These are phyloP conservation scores for Cordyceps sp. DNA, from an alignment of 2,329 filamentous ascomycete species.

Conservation along the genomic window DNA sequence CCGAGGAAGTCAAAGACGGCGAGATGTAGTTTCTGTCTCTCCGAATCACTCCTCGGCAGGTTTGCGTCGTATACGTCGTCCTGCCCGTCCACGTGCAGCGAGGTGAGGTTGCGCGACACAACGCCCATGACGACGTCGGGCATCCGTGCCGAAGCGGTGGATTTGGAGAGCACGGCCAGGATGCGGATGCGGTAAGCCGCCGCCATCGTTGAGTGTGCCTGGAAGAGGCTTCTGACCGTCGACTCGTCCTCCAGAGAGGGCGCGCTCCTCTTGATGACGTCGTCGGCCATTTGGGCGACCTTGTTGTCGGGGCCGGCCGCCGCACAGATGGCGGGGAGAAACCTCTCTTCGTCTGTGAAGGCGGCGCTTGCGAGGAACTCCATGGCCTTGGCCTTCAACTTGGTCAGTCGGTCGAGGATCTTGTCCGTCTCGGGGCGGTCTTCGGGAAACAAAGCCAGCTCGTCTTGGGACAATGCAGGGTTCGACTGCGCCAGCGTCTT, in stretches of 20 bases:
- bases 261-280: constrained; percentile 66
- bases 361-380: constrained; percentile 69
- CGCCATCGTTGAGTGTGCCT: constrained; percentile 57
- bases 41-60: constrained; percentile 43
- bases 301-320: constrained; percentile 68
- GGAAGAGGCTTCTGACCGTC: constrained; percentile 50
- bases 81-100: too few species aligned
- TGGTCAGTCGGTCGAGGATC: constrained; percentile 19
- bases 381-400: constrained; percentile 39
- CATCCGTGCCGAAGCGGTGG: constrained; percentile 54
- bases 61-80: too few species aligned
- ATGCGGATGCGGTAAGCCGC: constrained; percentile 63
- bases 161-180: constrained; percentile 60
- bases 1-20: constrained; percentile 77
- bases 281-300: constrained; percentile 72
- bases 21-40: constrained; percentile 62
- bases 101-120: constrained; percentile 47
- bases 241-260: constrained; percentile 54
- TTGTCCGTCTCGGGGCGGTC: constrained; percentile 47
- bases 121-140: constrained; percentile 50
- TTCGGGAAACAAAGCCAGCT: constrained; percentile 13
- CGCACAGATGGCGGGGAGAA: constrained; percentile 70
- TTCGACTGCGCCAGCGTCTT: constrained; percentile 15
- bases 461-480: constrained; percentile 13
- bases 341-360: constrained; percentile 69